These are phyloP conservation scores for Amanita pallidorosea DNA, from an alignment of 768 basidiomycete genomes.

Conservation along the genomic window DNA sequence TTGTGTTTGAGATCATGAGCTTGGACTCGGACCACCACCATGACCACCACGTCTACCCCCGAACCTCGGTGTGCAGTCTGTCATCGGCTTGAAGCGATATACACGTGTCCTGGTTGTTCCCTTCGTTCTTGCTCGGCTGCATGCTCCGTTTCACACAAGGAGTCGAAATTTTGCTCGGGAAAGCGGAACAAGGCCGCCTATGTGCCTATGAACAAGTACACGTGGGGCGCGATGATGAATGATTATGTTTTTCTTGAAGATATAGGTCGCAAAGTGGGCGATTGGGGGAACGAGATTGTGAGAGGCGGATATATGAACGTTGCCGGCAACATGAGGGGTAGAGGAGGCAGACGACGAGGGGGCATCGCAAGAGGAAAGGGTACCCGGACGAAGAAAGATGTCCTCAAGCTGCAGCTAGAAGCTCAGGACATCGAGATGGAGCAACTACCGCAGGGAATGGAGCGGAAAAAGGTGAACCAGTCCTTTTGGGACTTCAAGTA, in stretches of 20 bases:
- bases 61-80: slow-evolving; percentile 39
- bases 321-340: slow-evolving; percentile 12
- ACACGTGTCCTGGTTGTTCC: slow-evolving; percentile 73
- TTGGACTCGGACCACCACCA: neutral
- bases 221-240: slow-evolving; percentile 80
- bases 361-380: slow-evolving; percentile 9
- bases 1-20: neutral
- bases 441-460: slow-evolving; percentile 76
- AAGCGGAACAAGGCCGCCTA: slow-evolving; percentile 63
- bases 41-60: slow-evolving; percentile 10
- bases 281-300: slow-evolving; percentile 64
- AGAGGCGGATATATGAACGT: slow-evolving; percentile 39
- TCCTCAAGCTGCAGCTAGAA: slow-evolving; percentile 60
- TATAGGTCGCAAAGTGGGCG: slow-evolving; percentile 59
- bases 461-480: slow-evolving; percentile 63
- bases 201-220: slow-evolving; percentile 75
- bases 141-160: slow-evolving; percentile 66
- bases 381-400: slow-evolving; percentile 47
- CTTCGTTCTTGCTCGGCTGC: slow-evolving; percentile 62
- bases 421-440: slow-evolving; percentile 63
- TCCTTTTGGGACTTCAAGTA: slow-evolving; percentile 80
- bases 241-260: slow-evolving; percentile 87
- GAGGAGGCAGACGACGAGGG: slow-evolving; percentile 18
- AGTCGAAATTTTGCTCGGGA: slow-evolving; percentile 50
- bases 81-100: slow-evolving; percentile 36